Evolutionary conservation across 352 stramenopile species (phyloP).

Genomic region (Globisporangium alternatum): DNA sequence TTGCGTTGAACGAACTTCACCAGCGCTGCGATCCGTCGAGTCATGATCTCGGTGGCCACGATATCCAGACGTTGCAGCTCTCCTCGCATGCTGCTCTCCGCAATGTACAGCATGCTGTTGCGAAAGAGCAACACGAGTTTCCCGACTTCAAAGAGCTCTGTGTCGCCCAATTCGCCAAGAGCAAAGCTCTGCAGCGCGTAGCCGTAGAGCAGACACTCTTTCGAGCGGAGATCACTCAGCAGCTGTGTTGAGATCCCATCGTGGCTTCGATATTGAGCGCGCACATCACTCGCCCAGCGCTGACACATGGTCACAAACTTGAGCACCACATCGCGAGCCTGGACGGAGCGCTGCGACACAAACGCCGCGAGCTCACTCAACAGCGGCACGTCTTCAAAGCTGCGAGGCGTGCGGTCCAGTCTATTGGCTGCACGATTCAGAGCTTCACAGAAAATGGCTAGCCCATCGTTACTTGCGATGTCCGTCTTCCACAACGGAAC

Average conservation of each 20-base stretch:
- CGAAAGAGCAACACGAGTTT: slow-evolving; percentile 48
- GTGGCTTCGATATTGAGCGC: not conserved
- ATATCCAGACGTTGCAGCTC: not conserved
- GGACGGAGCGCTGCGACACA: not conserved
- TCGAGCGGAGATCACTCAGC: slow-evolving; percentile 27
- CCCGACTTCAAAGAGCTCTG: slow-evolving; percentile 26
- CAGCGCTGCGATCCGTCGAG: slow-evolving; percentile 16
- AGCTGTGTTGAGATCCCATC: not conserved
- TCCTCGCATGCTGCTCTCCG: not conserved
- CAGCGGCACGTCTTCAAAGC: slow-evolving; percentile 5
- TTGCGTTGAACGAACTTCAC: slow-evolving; percentile 16
- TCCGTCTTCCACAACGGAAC: slow-evolving; percentile 39
- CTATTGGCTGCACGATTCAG: not conserved
- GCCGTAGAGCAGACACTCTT: slow-evolving; percentile 42
- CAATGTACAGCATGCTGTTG: slow-evolving; percentile 20
- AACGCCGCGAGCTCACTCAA: slow-evolving; percentile 5
- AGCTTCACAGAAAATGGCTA: slow-evolving; percentile 20
- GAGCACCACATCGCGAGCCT: not conserved
- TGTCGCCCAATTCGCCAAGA: slow-evolving; percentile 5
- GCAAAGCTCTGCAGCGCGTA: slow-evolving; percentile 35
- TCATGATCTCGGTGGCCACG: slow-evolving; percentile 33
- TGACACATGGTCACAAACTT: slow-evolving; percentile 8
- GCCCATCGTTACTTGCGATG: slow-evolving; percentile 17
- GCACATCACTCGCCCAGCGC: not conserved
- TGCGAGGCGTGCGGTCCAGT: not conserved